phyloP scores from a whole-genome alignment of 768 basidiomycete species.

The Mycena galericulata region DNA sequence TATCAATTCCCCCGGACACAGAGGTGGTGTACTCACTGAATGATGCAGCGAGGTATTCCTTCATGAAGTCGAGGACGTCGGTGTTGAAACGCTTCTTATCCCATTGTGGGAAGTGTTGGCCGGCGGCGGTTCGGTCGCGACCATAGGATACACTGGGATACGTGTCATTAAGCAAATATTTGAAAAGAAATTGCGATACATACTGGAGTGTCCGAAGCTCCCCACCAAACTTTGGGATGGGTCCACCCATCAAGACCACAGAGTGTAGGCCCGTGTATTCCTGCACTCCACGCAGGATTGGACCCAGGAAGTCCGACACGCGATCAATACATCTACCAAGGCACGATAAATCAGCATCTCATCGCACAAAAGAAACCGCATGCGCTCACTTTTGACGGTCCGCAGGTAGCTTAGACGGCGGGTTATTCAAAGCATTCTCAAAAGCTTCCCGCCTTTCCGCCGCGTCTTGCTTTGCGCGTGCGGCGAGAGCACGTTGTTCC shows the following conservation, averaged over 20 bases:
- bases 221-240: constrained; percentile 11
- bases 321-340: constrained; percentile 8
- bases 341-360: too few relatives aligned
- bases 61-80: background rate
- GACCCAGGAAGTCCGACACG: background rate
- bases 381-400: constrained; percentile 2
- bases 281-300: constrained; percentile 6
- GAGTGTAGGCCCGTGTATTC: constrained; percentile 14
- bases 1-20: too few relatives aligned
- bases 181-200: background rate
- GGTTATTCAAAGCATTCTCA: background rate
- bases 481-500: background rate
- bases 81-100: background rate
- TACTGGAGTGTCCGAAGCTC: constrained; percentile 17
- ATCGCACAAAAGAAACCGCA: background rate
- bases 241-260: constrained; percentile 9
- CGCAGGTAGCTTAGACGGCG: background rate
- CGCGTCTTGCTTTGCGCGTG: background rate
- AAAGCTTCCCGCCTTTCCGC: background rate
- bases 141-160: background rate
- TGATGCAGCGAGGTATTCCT: background rate
- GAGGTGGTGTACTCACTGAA: background rate
- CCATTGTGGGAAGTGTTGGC: background rate
- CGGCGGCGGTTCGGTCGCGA: background rate
- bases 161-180: background rate